Evolutionary conservation across 73 alveolate genomes (phyloP).

Genomic region (Effrenium voratum): DNA sequence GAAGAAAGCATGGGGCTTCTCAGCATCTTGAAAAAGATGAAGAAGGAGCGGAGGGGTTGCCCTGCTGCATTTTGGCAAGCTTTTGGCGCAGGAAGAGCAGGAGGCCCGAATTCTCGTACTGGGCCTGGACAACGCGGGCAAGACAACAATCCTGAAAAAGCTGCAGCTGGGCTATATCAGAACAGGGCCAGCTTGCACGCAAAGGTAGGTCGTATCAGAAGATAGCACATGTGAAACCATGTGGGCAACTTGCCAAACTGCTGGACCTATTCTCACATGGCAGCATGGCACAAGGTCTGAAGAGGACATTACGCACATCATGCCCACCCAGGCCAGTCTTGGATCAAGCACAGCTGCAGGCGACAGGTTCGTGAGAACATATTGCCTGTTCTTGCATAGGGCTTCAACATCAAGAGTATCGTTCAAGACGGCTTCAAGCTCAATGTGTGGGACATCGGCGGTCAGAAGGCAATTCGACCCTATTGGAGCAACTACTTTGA

Average conservation of each 20-base stretch:
- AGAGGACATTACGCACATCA: constrained; percentile 98
- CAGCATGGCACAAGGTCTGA: too few relatives aligned
- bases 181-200: too few relatives aligned
- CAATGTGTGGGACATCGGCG: constrained; percentile 99
- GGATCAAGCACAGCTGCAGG: too few relatives aligned
- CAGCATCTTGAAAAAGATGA: constrained; percentile 80
- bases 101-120: constrained; percentile 99
- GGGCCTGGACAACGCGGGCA: constrained; percentile 99
- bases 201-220: too few relatives aligned
- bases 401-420: constrained; percentile 98
- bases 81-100: constrained; percentile 96
- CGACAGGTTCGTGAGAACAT: too few relatives aligned
- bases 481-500: constrained; percentile 99
- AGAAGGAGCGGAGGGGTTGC: constrained; percentile 39
- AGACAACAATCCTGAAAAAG: constrained; percentile 99
- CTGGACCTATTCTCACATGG: too few relatives aligned
- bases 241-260: too few relatives aligned
- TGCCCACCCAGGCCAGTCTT: constrained; percentile 99
- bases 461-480: constrained; percentile 98
- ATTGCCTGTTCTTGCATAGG: too few relatives aligned
- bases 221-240: too few relatives aligned
- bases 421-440: constrained; percentile 99
- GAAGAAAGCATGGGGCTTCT: constrained; percentile 54
- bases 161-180: too few relatives aligned
- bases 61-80: background rate